Evolutionary conservation across 495 filamentous ascomycete genomes (phyloP), one percentile per base, ranked within the genome.

Genomic region (Glarea lozoyensis): DNA sequence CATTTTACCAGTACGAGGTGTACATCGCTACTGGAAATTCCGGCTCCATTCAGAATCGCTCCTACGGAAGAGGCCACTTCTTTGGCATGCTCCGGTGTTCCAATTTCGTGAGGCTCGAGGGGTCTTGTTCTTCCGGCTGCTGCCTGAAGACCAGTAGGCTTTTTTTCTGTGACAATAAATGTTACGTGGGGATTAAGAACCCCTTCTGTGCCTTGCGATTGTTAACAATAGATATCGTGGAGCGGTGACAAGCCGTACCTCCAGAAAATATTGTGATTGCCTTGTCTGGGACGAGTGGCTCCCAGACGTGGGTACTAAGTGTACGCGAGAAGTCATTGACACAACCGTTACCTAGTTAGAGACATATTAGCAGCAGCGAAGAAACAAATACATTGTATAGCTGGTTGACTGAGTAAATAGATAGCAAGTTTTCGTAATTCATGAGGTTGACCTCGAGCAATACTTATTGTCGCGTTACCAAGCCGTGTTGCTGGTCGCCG

Each of bases 281-380:
- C 10, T 40, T 43, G 13, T 44, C 11, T 9, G 51, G 51, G 10
- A 57, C 48, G 1, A 46, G 47, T 7, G 54, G 44, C 24, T 51
- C 54, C 47, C 47, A 57, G 15, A 57, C 51, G 16, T 47, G 44
- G 2, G 54, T 43, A 35, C 46, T 49, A 11, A 57, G 50, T 11
- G 54, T 54, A 10, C 50, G 43, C 15, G 50, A 57, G 43, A 57
- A 57, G 32, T 57, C 54, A 39, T 57, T 54, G 0, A 57, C 50
- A 42, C 54, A 57, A 1, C 54, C 54, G 20, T 57, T 57, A 10
- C 54, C 50, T 57, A 13, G 22, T 9, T 21, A 19, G 1, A 25
- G 46, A 9, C 41, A 40, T 15, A n/a, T 4, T 33, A 20, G 17
- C 31, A 7, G 6, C 5, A 4, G n/a, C 12, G 4, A 34, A 16